phyloP scores from a whole-genome alignment of 2,329 filamentous ascomycete species.

The Exophiala alcalophila region DNA sequence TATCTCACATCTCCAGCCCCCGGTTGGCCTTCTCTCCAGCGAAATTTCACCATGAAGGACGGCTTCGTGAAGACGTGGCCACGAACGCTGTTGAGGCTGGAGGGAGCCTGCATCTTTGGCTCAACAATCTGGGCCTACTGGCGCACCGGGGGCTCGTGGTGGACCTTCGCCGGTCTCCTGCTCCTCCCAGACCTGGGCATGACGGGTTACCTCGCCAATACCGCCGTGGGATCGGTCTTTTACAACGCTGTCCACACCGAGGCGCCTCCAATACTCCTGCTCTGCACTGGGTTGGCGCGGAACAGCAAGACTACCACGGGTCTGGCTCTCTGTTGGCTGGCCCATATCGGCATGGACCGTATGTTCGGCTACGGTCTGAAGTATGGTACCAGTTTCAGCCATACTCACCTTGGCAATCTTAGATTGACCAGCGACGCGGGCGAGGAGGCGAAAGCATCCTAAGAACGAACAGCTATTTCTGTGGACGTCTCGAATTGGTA shows the following conservation, averaged over 20 bases:
- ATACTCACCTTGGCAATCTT: conserved; percentile 19
- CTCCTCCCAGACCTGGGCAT: conserved; percentile 21
- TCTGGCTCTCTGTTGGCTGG: conserved; percentile 16
- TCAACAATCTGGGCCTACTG: conserved; percentile 18
- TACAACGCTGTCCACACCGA: conserved; percentile 20
- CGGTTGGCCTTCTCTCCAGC: too few species aligned
- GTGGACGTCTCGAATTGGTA: too few species aligned
- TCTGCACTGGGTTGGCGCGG: conserved; percentile 17
- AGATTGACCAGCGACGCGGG: neutral
- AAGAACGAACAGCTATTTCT: too few species aligned
- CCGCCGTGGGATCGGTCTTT: conserved; percentile 7
- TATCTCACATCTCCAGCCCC: too few species aligned
- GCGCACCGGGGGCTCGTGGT: conserved; percentile 13
- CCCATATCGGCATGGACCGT: conserved; percentile 24
- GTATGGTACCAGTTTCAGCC: conserved; percentile 19
- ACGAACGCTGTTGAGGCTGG: conserved; percentile 13
- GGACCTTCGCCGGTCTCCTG: conserved; percentile 17
- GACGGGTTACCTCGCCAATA: conserved; percentile 19
- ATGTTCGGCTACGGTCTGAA: conserved; percentile 21
- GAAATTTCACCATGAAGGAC: conserved; percentile 3
- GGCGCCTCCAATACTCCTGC: conserved; percentile 16
- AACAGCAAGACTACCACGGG: conserved; percentile 13
- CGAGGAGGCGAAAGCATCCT: conserved; percentile 1
- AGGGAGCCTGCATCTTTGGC: conserved; percentile 18
- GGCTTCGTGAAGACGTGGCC: conserved; percentile 21